These are phyloP conservation scores for Raddia guianensis DNA, from an alignment of 176 grass and related monocot species.

Conservation along the genomic window DNA sequence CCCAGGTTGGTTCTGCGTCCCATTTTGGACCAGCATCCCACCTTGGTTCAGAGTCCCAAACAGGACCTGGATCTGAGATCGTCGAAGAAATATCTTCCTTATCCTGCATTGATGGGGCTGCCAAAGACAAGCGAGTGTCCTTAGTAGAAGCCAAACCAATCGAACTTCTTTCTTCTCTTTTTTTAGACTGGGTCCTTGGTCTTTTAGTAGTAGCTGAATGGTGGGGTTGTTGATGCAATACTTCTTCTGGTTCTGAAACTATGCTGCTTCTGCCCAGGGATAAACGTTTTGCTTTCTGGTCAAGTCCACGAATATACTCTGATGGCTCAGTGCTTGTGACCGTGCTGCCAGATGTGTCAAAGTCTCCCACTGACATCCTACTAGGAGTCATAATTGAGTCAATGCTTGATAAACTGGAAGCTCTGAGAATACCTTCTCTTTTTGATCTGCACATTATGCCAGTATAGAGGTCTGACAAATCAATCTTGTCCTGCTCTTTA, in stretches of 20 bases:
- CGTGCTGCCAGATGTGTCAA: slow-evolving; percentile 32
- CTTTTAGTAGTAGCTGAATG: slow-evolving; percentile 50
- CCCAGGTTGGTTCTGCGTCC: slow-evolving; percentile 42
- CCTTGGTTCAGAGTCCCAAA: slow-evolving; percentile 58
- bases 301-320: slow-evolving; percentile 49
- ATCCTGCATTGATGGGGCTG: slow-evolving; percentile 49
- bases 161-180: slow-evolving; percentile 44
- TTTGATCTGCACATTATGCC: slow-evolving; percentile 48
- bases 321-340: slow-evolving; percentile 49
- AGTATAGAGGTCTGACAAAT: not conserved
- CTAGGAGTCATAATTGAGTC: slow-evolving; percentile 42
- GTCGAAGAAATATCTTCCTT: slow-evolving; percentile 64
- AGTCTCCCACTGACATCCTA: slow-evolving; percentile 35
- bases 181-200: slow-evolving; percentile 59
- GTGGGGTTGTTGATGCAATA: slow-evolving; percentile 57
- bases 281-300: slow-evolving; percentile 56
- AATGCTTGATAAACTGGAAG: slow-evolving; percentile 57
- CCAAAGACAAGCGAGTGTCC: slow-evolving; percentile 46
- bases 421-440: slow-evolving; percentile 57
- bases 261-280: slow-evolving; percentile 61
- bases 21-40: slow-evolving; percentile 58
- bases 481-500: slow-evolving; percentile 27
- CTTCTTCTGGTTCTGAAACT: slow-evolving; percentile 65
- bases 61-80: slow-evolving; percentile 53
- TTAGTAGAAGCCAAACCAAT: slow-evolving; percentile 29